Evolutionary conservation across 495 filamentous ascomycete genomes (phyloP).

Genomic region (Parathielavia appendiculata): DNA sequence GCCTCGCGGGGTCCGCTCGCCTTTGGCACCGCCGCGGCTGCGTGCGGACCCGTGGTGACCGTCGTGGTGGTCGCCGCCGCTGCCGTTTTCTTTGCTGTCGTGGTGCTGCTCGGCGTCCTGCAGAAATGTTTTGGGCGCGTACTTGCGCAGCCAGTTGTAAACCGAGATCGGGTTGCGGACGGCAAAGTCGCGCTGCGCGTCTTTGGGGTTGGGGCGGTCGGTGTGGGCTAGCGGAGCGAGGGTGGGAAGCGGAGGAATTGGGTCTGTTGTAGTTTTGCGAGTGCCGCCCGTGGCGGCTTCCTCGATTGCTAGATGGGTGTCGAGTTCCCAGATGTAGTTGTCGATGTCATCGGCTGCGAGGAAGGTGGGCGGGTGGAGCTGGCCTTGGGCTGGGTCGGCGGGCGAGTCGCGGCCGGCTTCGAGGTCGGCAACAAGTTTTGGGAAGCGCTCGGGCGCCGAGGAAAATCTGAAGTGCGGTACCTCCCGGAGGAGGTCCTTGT

Average conservation of each 20-base stretch:
- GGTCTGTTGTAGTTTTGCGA: not conserved
- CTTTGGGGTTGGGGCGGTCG: slow-evolving; percentile 13
- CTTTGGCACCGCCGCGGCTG: slow-evolving; percentile 19
- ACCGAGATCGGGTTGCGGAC: slow-evolving; percentile 78
- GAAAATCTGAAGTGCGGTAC: slow-evolving; percentile 39
- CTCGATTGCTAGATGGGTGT: slow-evolving; percentile 55
- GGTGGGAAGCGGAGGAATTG: slow-evolving; percentile 28
- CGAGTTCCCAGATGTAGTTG: slow-evolving; percentile 68
- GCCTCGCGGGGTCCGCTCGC: slow-evolving; percentile 20
- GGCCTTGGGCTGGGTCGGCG: slow-evolving; percentile 35
- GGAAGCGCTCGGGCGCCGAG: slow-evolving; percentile 36
- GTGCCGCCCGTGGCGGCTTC: not conserved
- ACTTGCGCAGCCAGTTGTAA: slow-evolving; percentile 82
- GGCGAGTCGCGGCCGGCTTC: slow-evolving; percentile 35
- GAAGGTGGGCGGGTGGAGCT: slow-evolving; percentile 48
- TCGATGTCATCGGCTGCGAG: slow-evolving; percentile 74
- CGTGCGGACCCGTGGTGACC: slow-evolving; percentile 23
- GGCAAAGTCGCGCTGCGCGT: slow-evolving; percentile 50
- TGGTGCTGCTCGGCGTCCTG: slow-evolving; percentile 64
- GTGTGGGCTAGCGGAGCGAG: slow-evolving; percentile 39
- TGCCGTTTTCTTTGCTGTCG: slow-evolving; percentile 18
- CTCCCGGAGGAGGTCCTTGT: slow-evolving; percentile 36
- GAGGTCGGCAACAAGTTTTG: slow-evolving; percentile 39
- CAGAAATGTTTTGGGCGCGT: slow-evolving; percentile 77
- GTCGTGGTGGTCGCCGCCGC: slow-evolving; percentile 39